Conservation (phyloP, 2,329 filamentous ascomycete species). For the Aspergillus piperis region DNA sequence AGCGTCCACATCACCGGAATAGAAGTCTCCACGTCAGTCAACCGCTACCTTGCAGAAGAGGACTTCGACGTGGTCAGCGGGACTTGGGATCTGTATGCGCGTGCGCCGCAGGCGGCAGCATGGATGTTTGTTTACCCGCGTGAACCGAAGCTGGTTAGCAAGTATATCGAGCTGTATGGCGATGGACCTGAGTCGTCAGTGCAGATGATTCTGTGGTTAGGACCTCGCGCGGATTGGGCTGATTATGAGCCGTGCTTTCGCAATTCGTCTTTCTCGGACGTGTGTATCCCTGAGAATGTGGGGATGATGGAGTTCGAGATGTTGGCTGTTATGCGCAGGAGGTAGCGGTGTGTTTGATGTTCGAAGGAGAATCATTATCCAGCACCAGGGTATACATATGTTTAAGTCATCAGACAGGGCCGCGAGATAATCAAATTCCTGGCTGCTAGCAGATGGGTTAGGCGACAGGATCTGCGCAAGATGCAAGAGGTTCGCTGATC, state of each 20-base stretch:
- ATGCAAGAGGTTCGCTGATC: no score
- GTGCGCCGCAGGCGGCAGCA: constrained; percentile 44
- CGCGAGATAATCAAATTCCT: no score
- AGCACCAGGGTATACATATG: no score
- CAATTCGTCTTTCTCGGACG: constrained; percentile 22
- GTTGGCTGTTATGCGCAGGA: constrained; percentile 17
- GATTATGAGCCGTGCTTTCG: constrained; percentile 33
- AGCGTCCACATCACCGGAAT: constrained; percentile 46
- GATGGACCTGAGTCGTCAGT: constrained; percentile 5
- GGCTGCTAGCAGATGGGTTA: no score
- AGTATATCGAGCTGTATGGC: constrained; percentile 43
- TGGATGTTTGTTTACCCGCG: constrained; percentile 59
- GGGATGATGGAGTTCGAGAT: constrained; percentile 31
- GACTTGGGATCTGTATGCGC: constrained; percentile 46
- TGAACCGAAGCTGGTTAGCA: constrained; percentile 46
- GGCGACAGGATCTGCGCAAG: no score
- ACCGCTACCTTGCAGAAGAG: constrained; percentile 47
- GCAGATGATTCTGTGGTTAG: constrained; percentile 33
- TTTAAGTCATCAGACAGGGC: no score
- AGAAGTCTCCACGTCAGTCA: constrained; percentile 50
- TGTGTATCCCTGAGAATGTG: constrained; percentile 18
- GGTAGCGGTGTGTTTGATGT: no score
- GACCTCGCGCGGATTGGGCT: constrained; percentile 32
- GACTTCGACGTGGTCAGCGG: constrained; percentile 48
- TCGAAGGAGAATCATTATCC: no score